Percentiles rank a stretch among this genome's conserved stretches.
Evolutionary conservation across 345 rosid genomes (phyloP).

Genomic region (Hirschfeldia incana): DNA sequence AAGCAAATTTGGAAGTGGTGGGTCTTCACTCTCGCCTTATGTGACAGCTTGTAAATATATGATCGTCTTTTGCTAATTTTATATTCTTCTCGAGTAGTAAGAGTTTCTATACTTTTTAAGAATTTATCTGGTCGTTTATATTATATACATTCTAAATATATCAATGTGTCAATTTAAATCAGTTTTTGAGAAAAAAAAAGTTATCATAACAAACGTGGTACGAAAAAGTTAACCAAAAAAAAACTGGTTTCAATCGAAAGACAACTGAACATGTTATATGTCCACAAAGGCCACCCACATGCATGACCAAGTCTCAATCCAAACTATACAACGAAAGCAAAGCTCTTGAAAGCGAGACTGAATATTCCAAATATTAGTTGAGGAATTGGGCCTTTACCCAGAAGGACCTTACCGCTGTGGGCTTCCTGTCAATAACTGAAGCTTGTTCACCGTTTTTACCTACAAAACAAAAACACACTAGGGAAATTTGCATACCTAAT

Average conservation of each 20-base stretch:
- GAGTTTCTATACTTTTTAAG: neutral
- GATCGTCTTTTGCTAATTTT: neutral
- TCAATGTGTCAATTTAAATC: too few species aligned
- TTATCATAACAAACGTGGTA: neutral
- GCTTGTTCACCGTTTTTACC: neutral
- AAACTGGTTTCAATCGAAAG: constrained; percentile 3
- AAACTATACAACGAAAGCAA: neutral
- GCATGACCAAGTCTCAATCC: constrained; percentile 16
- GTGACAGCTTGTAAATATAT: constrained; percentile 13
- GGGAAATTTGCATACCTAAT: neutral
- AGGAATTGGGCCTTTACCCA: neutral
- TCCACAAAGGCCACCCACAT: neutral
- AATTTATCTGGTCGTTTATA: neutral
- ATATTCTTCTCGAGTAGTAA: neutral
- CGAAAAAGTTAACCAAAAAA: neutral
- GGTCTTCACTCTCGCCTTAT: constrained; percentile 35
- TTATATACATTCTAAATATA: neutral
- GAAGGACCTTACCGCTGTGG: neutral
- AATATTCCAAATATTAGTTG: neutral
- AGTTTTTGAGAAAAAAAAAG: neutral
- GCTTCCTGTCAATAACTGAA: neutral
- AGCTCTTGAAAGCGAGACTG: neutral
- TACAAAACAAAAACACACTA: neutral
- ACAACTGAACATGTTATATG: constrained; percentile 14
- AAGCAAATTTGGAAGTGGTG: constrained; percentile 38